phyloP scores from a whole-genome alignment of 225 moss, liverwort and hornwort genomes.

The Thuidium tamariscinum region DNA sequence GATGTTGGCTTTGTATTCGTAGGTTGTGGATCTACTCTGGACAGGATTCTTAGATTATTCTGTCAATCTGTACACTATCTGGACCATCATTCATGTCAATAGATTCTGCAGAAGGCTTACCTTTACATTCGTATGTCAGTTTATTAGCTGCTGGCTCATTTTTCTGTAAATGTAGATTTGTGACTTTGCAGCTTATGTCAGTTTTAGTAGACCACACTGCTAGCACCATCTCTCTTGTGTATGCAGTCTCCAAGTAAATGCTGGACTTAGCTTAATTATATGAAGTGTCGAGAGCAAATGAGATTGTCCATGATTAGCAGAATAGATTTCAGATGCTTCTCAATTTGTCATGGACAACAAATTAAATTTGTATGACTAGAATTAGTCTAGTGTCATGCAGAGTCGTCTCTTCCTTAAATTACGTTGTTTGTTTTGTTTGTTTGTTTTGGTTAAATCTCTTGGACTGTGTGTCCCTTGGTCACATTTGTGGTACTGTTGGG shows the following conservation, averaged over 20 bases:
- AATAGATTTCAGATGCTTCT: not conserved
- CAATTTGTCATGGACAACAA: not conserved
- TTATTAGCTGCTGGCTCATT: not conserved
- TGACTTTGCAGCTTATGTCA: not conserved
- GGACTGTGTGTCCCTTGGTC: no score
- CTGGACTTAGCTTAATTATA: not conserved
- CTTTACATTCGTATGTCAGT: not conserved
- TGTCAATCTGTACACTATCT: slow-evolving; percentile 11
- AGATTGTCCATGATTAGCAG: not conserved
- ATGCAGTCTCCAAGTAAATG: not conserved
- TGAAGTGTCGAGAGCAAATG: not conserved
- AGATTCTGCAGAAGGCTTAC: not conserved
- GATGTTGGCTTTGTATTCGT: not conserved
- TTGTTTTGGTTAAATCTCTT: no score
- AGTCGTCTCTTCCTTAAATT: not conserved
- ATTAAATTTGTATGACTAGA: not conserved
- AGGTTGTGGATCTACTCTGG: not conserved
- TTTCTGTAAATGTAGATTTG: not conserved
- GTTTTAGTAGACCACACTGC: not conserved
- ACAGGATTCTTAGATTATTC: not conserved
- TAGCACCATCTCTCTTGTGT: not conserved
- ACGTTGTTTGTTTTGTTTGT: no score
- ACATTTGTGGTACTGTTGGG: no score
- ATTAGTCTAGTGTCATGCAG: not conserved
- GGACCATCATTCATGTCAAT: not conserved